Conservation (phyloP, 345 rosid genomes). For the Clarkia xantiana region DNA sequence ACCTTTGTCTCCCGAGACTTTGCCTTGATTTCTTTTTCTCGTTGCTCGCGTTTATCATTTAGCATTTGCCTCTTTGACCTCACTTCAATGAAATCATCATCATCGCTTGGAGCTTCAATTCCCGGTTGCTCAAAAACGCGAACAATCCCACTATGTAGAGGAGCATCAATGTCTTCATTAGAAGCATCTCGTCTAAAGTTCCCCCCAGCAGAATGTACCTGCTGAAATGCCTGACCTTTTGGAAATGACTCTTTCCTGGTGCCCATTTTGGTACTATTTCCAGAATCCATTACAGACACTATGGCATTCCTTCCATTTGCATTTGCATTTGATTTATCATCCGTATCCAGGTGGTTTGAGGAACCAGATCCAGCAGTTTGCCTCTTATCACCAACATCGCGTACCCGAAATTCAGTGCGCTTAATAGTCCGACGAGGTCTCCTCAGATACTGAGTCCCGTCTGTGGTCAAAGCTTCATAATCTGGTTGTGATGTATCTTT, state of each 20-base stretch:
- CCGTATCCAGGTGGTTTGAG: constrained; percentile 23
- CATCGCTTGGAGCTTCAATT: constrained; percentile 81
- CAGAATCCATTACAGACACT: constrained; percentile 21
- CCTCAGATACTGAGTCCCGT: constrained; percentile 48
- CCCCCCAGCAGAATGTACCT: constrained; percentile 21
- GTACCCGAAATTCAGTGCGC: constrained; percentile 62
- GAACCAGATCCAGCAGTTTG: constrained; percentile 17
- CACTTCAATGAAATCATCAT: constrained; percentile 94
- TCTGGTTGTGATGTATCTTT: constrained; percentile 35
- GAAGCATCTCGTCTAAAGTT: constrained; percentile 34
- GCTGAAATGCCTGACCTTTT: constrained; percentile 29
- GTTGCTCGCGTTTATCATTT: constrained; percentile 89
- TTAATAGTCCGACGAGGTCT: constrained; percentile 31
- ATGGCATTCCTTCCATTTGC: constrained; percentile 26
- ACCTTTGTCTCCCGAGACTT: constrained; percentile 79
- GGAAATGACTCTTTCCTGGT: constrained; percentile 29
- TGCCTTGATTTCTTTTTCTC: constrained; percentile 89
- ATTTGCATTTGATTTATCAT: constrained; percentile 40
- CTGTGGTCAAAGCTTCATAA: constrained; percentile 38
- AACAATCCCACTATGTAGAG: constrained; percentile 72
- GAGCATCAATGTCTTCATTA: constrained; percentile 48
- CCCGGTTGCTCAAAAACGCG: constrained; percentile 79
- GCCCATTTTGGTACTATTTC: constrained; percentile 33
- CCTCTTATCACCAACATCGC: constrained; percentile 40
- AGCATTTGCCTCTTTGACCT: constrained; percentile 98